Conservation (phyloP, 2,329 filamentous ascomycete species). For the Hypoxylon rubiginosum region DNA sequence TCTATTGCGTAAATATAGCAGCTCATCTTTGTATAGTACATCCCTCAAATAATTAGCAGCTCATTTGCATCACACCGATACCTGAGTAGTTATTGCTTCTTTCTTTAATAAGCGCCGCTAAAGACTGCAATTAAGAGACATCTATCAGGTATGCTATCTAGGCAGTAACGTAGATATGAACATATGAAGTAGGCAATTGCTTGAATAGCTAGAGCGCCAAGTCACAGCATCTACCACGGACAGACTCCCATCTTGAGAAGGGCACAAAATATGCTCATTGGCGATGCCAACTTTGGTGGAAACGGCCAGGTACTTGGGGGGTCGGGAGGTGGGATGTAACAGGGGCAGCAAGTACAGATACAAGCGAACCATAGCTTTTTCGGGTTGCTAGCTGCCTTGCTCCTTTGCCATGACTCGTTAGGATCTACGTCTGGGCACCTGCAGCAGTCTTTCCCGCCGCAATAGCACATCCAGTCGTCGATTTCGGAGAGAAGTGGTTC, state of each 20-base stretch:
- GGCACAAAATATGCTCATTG: neutral
- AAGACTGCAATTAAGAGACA: too few relatives aligned
- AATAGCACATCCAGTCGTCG: neutral
- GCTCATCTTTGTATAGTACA: too few relatives aligned
- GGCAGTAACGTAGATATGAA: too few relatives aligned
- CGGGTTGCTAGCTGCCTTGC: neutral
- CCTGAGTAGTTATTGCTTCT: too few relatives aligned
- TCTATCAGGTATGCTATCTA: too few relatives aligned
- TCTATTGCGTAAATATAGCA: too few relatives aligned
- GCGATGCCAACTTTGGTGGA: neutral
- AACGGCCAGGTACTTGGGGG: too few relatives aligned
- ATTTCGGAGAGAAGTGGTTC: neutral
- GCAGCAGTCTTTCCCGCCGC: neutral
- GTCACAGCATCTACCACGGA: neutral
- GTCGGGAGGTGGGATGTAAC: neutral
- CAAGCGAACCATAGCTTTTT: neutral
- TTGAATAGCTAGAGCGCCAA: too few relatives aligned
- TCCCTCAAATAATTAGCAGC: too few relatives aligned
- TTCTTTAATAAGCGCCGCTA: too few relatives aligned
- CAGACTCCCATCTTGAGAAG: neutral
- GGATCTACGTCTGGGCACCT: neutral
- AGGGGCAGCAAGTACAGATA: neutral
- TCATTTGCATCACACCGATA: too few relatives aligned
- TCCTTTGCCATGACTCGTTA: neutral
- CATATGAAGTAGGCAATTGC: too few relatives aligned